A percentile compares a stretch with the other conserved stretches of the same genome.
These are phyloP conservation scores for Mycena galericulata DNA, from an alignment of 768 basidiomycete genomes.

Conservation along the genomic window DNA sequence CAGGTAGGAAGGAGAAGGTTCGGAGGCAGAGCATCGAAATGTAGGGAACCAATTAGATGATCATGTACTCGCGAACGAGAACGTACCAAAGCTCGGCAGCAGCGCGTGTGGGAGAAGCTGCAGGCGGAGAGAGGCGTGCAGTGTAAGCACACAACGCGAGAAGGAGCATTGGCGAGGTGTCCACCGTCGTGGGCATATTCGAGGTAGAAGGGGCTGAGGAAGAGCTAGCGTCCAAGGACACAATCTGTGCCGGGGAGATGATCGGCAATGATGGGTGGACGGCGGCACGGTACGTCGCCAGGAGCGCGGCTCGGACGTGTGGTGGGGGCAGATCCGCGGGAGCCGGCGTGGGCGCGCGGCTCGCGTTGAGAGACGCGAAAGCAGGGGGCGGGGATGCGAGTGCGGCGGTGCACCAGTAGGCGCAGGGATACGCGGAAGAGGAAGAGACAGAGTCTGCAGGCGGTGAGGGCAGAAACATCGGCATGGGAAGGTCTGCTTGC, in stretches of 20 bases:
- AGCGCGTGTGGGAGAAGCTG: slow-evolving; percentile 34
- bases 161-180: slow-evolving; percentile 37
- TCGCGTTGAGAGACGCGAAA: slow-evolving; percentile 1
- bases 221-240: too few relatives aligned
- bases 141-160: slow-evolving; percentile 46
- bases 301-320: slow-evolving; percentile 38
- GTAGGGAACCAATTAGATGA: too few relatives aligned
- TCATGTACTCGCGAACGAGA: too few relatives aligned
- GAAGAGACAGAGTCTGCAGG: slow-evolving; percentile 29
- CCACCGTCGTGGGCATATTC: slow-evolving; percentile 16
- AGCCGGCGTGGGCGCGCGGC: slow-evolving; percentile 12
- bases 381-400: slow-evolving; percentile 11
- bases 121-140: slow-evolving; percentile 33
- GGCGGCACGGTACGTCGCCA: slow-evolving; percentile 41
- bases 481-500: slow-evolving; percentile 11
- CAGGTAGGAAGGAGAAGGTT: neutral
- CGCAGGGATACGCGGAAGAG: slow-evolving; percentile 11
- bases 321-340: slow-evolving; percentile 42
- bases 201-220: neutral
- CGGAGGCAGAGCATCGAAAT: slow-evolving; percentile 4
- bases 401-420: slow-evolving; percentile 27
- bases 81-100: slow-evolving; percentile 46
- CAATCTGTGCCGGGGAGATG: slow-evolving; percentile 30
- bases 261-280: slow-evolving; percentile 43
- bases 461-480: slow-evolving; percentile 21